Percentiles rank a stretch among this genome's conserved stretches.
Conservation (phyloP, 257 asterid genomes). For the Solanum appendiculatum region DNA sequence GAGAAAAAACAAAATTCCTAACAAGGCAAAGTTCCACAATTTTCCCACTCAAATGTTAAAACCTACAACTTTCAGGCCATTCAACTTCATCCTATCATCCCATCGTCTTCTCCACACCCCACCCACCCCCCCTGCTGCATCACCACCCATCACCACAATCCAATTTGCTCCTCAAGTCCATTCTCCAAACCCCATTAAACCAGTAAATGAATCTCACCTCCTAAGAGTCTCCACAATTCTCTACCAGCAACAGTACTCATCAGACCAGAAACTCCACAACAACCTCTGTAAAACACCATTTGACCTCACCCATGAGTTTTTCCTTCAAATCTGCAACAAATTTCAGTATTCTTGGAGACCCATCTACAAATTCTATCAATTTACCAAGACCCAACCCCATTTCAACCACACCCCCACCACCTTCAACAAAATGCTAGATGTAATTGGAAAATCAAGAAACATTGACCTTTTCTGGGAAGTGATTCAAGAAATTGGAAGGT, state of each 20-base stretch:
- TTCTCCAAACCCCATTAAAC: constrained; percentile 8
- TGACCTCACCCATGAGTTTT: constrained; percentile 67
- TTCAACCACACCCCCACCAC: constrained; percentile 68
- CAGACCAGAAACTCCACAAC: constrained; percentile 41
- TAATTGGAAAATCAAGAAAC: constrained; percentile 76
- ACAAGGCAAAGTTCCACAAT: neutral
- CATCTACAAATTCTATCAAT: constrained; percentile 59
- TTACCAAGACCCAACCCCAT: constrained; percentile 32
- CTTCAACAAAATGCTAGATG: constrained; percentile 64
- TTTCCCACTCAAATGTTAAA: neutral
- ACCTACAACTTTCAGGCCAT: neutral
- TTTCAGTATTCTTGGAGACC: constrained; percentile 89
- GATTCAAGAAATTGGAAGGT: constrained; percentile 47
- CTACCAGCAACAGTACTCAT: constrained; percentile 77
- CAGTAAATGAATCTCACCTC: constrained; percentile 56
- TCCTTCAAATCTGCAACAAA: constrained; percentile 77
- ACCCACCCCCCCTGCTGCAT: neutral
- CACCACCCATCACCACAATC: constrained; percentile 6
- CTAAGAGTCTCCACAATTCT: constrained; percentile 74
- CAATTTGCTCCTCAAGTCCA: constrained; percentile 4
- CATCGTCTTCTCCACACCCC: neutral
- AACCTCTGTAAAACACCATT: constrained; percentile 43
- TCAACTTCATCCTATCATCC: neutral
- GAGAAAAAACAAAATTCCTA: neutral
- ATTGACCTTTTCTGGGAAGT: constrained; percentile 77